Base-by-base conservation (phyloP, 169 alveolate genomes). In the Cryptosporidium ubiquitum region DNA sequence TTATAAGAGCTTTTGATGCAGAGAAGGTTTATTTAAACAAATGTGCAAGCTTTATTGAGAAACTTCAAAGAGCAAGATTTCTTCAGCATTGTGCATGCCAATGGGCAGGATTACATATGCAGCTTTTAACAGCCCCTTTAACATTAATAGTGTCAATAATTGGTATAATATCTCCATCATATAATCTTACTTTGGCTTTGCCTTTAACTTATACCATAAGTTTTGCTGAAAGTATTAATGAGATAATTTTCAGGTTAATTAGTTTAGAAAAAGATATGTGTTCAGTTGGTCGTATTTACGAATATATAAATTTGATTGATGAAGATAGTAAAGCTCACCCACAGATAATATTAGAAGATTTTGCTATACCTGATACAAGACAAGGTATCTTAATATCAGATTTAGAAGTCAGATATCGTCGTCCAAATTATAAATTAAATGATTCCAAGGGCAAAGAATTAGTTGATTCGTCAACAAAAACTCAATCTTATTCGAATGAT, bases 181-280 rank as follows among this genome's bases (percentile, higher is more conserved):
- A 58, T 33, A 79, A 64, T 29, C 2, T 20, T 0, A 26, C 64
- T 16, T 47, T 79, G 73, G 75, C 64, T 18, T 26, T 79, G 7
- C 89, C 89, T 42, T 42, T 79, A 26, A 79, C 74, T 4, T 79
- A 79, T 44, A 61, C 89, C 10, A 79, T 79, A 20, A 61, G 68
- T 12, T 79, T 79, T 61, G 89, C 89, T 5, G 89, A 79, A 20
- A 58, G 49, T 23, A 79, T 79, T 10, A 79, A 79, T 47, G 89
- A 79, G 31, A 79, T 79, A 31, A 79, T 79, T 26, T 79, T 79
- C 39, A 79, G 79, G 42, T 31, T 79, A 14, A 79, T 79, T 6
- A 79, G 89, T 37, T 47, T 79, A 31, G 89, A 79, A 51, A 92
- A 92, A 37, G 94, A 92, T 58, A 92, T 92, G 94, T 92, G 94